Evolutionary conservation across 768 basidiomycete species (phyloP).

Genomic region (Gyrodon lividus): DNA sequence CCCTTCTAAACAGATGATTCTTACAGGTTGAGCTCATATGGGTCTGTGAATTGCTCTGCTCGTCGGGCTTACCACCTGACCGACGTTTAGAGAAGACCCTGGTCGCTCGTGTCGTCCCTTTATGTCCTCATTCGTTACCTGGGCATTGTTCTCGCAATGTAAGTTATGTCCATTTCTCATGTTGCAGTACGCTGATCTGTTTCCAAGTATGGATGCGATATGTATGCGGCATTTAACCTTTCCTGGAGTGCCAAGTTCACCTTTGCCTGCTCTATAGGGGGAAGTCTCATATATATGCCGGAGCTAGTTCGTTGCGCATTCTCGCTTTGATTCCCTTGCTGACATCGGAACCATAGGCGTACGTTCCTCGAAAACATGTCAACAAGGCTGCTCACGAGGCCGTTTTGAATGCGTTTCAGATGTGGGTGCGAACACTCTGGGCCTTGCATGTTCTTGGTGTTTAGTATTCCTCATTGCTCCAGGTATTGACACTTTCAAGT

Average conservation of each 20-base stretch:
- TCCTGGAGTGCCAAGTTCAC: not conserved
- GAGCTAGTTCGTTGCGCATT: slow-evolving; percentile 1
- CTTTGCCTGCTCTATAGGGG: not conserved
- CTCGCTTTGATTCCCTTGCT: not conserved
- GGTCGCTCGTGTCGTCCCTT: slow-evolving; percentile 8
- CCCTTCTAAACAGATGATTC: not conserved
- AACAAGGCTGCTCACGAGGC: not conserved
- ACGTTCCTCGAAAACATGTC: not conserved
- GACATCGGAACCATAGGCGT: not conserved
- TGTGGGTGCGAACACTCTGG: not conserved
- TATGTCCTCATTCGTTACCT: slow-evolving; percentile 9
- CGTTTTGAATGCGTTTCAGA: not conserved
- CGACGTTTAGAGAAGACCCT: slow-evolving; percentile 1
- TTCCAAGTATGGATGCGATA: not conserved
- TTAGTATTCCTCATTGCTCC: too few relatives aligned
- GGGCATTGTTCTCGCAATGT: slow-evolving; percentile 7
- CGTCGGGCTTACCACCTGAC: not conserved
- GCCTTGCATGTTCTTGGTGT: not conserved
- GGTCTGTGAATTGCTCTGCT: not conserved
- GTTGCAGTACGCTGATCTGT: not conserved
- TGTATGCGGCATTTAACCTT: not conserved
- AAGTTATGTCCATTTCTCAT: not conserved
- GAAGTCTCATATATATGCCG: not conserved
- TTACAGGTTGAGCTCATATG: slow-evolving; percentile 4
- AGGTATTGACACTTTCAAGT: slow-evolving; percentile 4